These are phyloP conservation scores for Globisporangium uncinulatum DNA, from an alignment of 352 stramenopile species.

Conservation along the genomic window DNA sequence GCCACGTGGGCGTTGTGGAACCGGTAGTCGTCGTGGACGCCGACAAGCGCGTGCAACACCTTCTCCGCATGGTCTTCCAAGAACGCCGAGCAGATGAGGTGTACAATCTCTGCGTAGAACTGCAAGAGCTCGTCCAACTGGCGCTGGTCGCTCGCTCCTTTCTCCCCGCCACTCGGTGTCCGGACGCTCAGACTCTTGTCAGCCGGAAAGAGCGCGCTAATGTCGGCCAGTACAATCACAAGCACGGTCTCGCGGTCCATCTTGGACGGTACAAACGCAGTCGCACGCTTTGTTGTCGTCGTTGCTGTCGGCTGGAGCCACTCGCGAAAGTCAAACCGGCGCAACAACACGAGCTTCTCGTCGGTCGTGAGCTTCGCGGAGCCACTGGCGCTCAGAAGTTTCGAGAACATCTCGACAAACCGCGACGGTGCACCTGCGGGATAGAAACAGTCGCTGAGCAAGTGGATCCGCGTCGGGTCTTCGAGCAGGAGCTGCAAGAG, in stretches of 20 bases:
- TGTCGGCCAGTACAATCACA: constrained; percentile 70
- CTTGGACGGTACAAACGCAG: constrained; percentile 37
- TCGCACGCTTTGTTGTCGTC: constrained; percentile 20
- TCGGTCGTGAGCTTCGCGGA: constrained; percentile 62
- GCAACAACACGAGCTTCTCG: constrained; percentile 65
- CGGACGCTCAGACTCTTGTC: constrained; percentile 27
- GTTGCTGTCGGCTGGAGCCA: constrained; percentile 44
- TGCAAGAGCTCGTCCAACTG: constrained; percentile 50
- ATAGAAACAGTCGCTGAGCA: constrained; percentile 81
- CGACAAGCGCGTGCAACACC: constrained; percentile 71
- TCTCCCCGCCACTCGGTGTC: constrained; percentile 5
- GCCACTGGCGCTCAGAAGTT: constrained; percentile 69
- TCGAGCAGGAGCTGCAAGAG: constrained; percentile 83
- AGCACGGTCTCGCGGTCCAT: constrained; percentile 82
- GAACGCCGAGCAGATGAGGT: constrained; percentile 57
- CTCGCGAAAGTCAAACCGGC: constrained; percentile 67
- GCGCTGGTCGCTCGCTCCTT: constrained; percentile 10
- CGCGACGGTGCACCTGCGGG: constrained; percentile 58
- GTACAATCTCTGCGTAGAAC: constrained; percentile 66
- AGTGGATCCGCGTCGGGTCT: constrained; percentile 69
- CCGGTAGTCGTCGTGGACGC: constrained; percentile 76
- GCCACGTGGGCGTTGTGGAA: constrained; percentile 29
- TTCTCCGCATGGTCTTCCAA: constrained; percentile 81
- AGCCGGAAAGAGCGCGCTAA: constrained; percentile 47
- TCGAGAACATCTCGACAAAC: constrained; percentile 88